Evolutionary conservation across 768 basidiomycete species (phyloP).

Genomic region (Boletellus ananiceps): DNA sequence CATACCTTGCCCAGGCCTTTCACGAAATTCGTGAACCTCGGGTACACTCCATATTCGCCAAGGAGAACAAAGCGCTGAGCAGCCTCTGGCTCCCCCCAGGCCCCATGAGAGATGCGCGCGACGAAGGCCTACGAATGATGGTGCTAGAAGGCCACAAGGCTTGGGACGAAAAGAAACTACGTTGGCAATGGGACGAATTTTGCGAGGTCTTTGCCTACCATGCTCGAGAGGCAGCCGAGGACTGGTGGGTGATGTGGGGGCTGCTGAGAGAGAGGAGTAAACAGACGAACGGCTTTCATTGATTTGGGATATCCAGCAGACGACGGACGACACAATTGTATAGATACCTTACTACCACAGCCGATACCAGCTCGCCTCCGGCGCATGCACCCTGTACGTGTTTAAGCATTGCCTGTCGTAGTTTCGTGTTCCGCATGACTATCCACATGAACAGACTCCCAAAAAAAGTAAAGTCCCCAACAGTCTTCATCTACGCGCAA

Average conservation of each 20-base stretch:
- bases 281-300: slow-evolving; percentile 5
- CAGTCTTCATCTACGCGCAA: neutral
- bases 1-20: slow-evolving; percentile 50
- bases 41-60: slow-evolving; percentile 38
- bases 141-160: slow-evolving; percentile 26
- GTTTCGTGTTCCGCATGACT: slow-evolving; percentile 1
- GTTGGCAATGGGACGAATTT: slow-evolving; percentile 53
- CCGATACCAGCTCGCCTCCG: neutral
- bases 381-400: neutral
- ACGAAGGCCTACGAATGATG: slow-evolving; percentile 32
- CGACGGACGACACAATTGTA: slow-evolving; percentile 4
- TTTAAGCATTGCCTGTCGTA: neutral
- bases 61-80: slow-evolving; percentile 41
- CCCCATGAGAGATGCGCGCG: slow-evolving; percentile 43
- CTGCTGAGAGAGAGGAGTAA: slow-evolving; percentile 39
- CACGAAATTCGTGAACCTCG: slow-evolving; percentile 57
- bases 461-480: neutral
- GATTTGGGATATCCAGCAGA: slow-evolving; percentile 2
- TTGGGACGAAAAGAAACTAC: slow-evolving; percentile 49
- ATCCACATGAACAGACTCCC: neutral
- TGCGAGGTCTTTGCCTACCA: slow-evolving; percentile 51
- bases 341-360: slow-evolving; percentile 6
- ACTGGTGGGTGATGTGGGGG: slow-evolving; percentile 66
- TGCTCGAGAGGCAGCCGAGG: slow-evolving; percentile 54
- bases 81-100: slow-evolving; percentile 44